Base-by-base conservation (phyloP, 768 basidiomycete genomes). In the Tricholoma flavovirens region DNA sequence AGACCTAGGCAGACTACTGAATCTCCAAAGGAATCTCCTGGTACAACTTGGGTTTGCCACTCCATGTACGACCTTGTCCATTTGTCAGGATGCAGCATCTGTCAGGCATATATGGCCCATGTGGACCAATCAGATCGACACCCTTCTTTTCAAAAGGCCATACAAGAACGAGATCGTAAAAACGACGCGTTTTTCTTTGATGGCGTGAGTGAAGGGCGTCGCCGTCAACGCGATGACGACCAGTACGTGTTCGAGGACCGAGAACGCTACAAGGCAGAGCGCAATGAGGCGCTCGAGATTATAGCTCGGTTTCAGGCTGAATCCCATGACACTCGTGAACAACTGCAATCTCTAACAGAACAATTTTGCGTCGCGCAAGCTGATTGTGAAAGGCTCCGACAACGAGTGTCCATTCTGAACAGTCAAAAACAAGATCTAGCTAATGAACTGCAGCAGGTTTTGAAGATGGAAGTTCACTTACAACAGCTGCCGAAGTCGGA, bases 31-130 rank as follows among this genome's bases (percentile, higher is more conserved):
- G 53, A 46, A n/a, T 51, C 42, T n/a, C 54, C 55, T 36, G 57
- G 52, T n/a, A 8, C 72, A 1, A 66, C 70, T 6, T 76, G 75
- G 75, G 73, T 73, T 64, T 70, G 64, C 64, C 66, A 75, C 57
- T 67, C 73, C 14, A 67, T 67, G 60, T 73, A 70, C 54, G 75
- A 75, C 22, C 66, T 76, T 35, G 69, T 76, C 2, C 75, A 76
- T 49, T 67, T 70, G 5, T 67, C 70, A 1, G 76, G 70, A 57
- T 76, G 75, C 62, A 67, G 66, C 17, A 63, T 67, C 12, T 76
- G 75, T 57, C 58, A 68, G 5, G 63, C 67, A 10, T 77, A 75
- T 60, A 75, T 72, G 68, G 67, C 71, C 52, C 75, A 76, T 56
- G 62, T 75, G 57, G 68, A 70, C 11, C 73, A 72, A 52, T 72